phyloP scores from a whole-genome alignment of 768 basidiomycete genomes.

The Panaeolus papilionaceus region DNA sequence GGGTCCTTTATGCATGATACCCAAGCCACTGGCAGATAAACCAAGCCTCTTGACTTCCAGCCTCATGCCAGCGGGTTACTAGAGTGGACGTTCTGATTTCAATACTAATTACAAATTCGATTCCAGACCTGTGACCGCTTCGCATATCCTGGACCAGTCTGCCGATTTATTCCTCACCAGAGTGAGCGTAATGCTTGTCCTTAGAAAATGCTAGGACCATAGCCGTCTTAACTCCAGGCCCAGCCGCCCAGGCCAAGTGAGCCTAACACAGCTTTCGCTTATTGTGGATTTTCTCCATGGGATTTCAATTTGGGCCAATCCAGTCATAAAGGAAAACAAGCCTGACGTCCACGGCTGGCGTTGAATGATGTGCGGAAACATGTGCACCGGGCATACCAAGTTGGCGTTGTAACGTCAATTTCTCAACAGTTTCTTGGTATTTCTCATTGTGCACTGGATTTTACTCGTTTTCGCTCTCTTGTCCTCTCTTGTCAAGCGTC shows the following conservation, averaged over 20 bases:
- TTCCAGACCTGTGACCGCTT: no score
- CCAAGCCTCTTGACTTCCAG: no score
- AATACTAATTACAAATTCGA: no score
- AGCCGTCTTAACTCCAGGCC: neutral
- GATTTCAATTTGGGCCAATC: neutral
- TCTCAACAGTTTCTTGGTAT: neutral
- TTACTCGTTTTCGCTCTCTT: neutral
- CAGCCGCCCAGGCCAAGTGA: neutral
- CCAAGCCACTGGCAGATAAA: no score
- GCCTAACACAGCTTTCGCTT: slow-evolving; percentile 3
- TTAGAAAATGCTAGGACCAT: neutral
- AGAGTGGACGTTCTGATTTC: no score
- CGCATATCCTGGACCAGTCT: no score
- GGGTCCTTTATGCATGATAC: no score
- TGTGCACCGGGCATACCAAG: neutral
- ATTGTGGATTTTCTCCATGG: neutral
- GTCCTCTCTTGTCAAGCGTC: no score
- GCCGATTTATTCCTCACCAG: no score
- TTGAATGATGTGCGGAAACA: slow-evolving; percentile 1
- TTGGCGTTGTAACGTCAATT: neutral
- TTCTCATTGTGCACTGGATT: neutral
- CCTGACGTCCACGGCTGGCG: neutral
- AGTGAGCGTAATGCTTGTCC: no score
- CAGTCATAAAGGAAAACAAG: neutral
- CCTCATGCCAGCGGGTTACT: no score